Base-by-base conservation (phyloP, 371 early-diverging fungal species). In the Zopfochytrium polystomum region DNA sequence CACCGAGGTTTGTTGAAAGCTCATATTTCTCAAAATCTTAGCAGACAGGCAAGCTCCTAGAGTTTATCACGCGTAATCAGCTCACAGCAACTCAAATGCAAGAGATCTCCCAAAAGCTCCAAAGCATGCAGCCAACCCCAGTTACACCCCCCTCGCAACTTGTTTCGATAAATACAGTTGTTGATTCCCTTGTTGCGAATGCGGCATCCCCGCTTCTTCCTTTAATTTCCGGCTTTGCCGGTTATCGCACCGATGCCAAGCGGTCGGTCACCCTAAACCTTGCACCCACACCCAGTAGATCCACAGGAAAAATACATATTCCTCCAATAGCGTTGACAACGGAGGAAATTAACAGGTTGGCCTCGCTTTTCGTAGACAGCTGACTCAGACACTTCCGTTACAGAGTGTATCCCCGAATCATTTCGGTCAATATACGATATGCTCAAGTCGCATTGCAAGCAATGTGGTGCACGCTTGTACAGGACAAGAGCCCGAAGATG, bases 381-480 rank as follows among this genome's bases (percentile, higher is more conserved):
- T 42, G 13, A 13, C 42, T 13, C 42, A 22, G 2, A 22, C 0
- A 1, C 23, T 2, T 48, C 23, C 48, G 13, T n/a, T 31, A 13
- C 72, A 54, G 69, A n/a, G 72, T 55, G 54, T 67, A 11, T 52
- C 71, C 45, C 78, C 68, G 60, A 62, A 70, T 29, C 68, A 66
- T 27, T 59, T 48, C 5, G 66, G 1, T n/a, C 52, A 22, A 70
- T 95, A 55, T 94, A 94, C 73, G 86, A 85, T 20, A 85, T 75
- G 0, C 77, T 87, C 13, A 82, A 87, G 2, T 68, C 86, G 32
- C 91, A 90, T 70, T 96, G 96, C 77, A 85, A 85, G 53, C 93
- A 94, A 73, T 96, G 96, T 70, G 96, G 92, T 2, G 82, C 85
- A 66, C 85, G 96, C 30, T 91, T 85, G 61, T 79, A 82, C 9